phyloP scores from a whole-genome alignment of 2,329 filamentous ascomycete genomes.

The Cytospora piceae region DNA sequence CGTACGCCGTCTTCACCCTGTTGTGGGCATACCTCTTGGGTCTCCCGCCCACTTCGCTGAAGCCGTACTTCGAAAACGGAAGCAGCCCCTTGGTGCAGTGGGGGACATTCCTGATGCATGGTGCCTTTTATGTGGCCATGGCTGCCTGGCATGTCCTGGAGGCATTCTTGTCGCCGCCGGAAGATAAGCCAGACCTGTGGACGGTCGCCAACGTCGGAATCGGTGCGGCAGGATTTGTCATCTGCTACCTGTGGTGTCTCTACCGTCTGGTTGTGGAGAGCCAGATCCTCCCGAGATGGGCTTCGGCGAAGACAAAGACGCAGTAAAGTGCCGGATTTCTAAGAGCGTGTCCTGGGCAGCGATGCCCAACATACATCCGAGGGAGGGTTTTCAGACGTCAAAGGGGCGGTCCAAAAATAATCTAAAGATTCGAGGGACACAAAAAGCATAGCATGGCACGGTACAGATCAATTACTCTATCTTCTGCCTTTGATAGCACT shows the following conservation, averaged over 20 bases:
- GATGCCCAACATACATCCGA: background rate
- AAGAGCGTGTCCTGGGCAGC: background rate
- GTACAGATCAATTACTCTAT: conserved; percentile 9
- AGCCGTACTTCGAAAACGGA: conserved; percentile 65
- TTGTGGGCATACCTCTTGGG: conserved; percentile 93
- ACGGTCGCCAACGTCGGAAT: conserved; percentile 87
- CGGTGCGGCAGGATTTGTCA: conserved; percentile 79
- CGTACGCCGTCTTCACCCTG: conserved; percentile 81
- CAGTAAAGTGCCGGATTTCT: conserved; percentile 37
- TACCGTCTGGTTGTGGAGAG: conserved; percentile 68
- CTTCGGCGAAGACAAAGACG: conserved; percentile 38
- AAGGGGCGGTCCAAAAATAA: too few relatives aligned
- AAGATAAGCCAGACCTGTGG: conserved; percentile 89
- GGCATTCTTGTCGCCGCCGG: conserved; percentile 67
- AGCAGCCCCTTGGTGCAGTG: conserved; percentile 53
- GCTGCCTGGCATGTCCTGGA: conserved; percentile 80
- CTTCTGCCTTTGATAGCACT: background rate
- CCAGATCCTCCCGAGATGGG: conserved; percentile 48
- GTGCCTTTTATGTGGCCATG: conserved; percentile 77
- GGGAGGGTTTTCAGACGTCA: background rate
- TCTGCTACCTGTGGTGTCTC: conserved; percentile 92
- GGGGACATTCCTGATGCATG: conserved; percentile 71
- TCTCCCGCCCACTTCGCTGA: conserved; percentile 76
- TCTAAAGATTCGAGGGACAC: background rate
- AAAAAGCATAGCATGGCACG: conserved; percentile 25